These are phyloP conservation scores for Linaria vulgaris DNA, from an alignment of 257 asterid species.

Conservation along the genomic window DNA sequence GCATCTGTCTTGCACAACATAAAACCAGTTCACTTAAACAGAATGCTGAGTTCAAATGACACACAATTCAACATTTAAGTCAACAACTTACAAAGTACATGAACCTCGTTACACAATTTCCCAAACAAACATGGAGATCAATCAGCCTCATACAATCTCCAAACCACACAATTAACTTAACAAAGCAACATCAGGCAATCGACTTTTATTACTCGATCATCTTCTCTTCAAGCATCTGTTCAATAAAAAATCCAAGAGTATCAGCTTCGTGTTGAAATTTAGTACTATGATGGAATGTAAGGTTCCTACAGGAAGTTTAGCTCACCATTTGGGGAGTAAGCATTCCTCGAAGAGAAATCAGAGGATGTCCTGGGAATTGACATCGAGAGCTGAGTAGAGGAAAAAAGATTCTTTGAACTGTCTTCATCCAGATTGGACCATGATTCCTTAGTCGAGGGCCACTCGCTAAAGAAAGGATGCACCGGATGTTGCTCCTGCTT, in stretches of 20 bases:
- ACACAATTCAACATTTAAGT: conserved; percentile 10
- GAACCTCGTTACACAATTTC: conserved; percentile 23
- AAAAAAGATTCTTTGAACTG: conserved; percentile 52
- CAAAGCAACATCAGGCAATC: conserved; percentile 12
- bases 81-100: conserved; percentile 19
- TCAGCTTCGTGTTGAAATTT: conserved; percentile 1
- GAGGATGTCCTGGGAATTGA: conserved; percentile 69
- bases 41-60: conserved; percentile 21
- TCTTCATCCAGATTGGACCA: conserved; percentile 75
- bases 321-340: conserved; percentile 69
- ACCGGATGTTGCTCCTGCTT: conserved; percentile 74
- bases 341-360: conserved; percentile 54
- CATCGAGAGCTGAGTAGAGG: conserved; percentile 81
- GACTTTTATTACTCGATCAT: conserved; percentile 22
- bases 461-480: conserved; percentile 84
- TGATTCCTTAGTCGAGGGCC: conserved; percentile 78
- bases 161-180: conserved; percentile 20
- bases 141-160: background rate
- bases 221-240: conserved; percentile 61
- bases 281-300: background rate
- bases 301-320: background rate
- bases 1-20: conserved; percentile 25
- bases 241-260: conserved; percentile 5
- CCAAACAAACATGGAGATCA: background rate
- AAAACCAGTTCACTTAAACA: conserved; percentile 3